Evolutionary conservation across 1,139 yeast genomes (phyloP).

Genomic region (Magnusiomyces ingens): DNA sequence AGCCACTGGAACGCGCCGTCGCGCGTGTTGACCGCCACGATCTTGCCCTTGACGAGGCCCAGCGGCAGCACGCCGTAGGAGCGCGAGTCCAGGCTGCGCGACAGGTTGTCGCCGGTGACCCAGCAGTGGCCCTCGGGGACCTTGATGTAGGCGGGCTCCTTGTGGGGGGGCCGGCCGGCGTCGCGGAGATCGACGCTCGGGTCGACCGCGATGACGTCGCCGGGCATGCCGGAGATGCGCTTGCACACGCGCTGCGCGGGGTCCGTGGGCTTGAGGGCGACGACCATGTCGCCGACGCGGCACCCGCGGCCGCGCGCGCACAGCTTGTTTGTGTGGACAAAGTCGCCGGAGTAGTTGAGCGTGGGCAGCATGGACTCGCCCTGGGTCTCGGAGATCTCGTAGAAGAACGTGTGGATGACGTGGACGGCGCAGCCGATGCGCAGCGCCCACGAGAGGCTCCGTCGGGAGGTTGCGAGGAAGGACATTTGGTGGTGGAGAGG

Average conservation of each 20-base stretch:
- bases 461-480: neutral
- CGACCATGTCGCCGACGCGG: slow-evolving; percentile 78
- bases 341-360: slow-evolving; percentile 64
- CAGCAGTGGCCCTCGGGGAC: slow-evolving; percentile 71
- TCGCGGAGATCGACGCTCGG: slow-evolving; percentile 37
- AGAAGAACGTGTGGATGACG: slow-evolving; percentile 55
- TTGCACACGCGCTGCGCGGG: slow-evolving; percentile 84
- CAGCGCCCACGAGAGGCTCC: slow-evolving; percentile 31
- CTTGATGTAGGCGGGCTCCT: slow-evolving; percentile 5
- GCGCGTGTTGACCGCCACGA: slow-evolving; percentile 47
- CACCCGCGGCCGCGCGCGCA: slow-evolving; percentile 53
- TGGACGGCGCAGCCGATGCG: slow-evolving; percentile 67
- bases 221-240: slow-evolving; percentile 93
- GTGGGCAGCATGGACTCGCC: slow-evolving; percentile 98
- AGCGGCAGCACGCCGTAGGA: slow-evolving; percentile 83
- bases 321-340: slow-evolving; percentile 66
- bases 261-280: slow-evolving; percentile 85
- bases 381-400: slow-evolving; percentile 73
- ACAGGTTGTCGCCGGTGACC: slow-evolving; percentile 92
- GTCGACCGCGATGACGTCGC: slow-evolving; percentile 73
- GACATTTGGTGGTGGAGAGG: no score
- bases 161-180: neutral
- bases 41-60: slow-evolving; percentile 81
- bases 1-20: slow-evolving; percentile 16
- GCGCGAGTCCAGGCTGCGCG: slow-evolving; percentile 86